Evolutionary conservation across 495 filamentous ascomycete species (phyloP).

Genomic region (Tirmania nivea): DNA sequence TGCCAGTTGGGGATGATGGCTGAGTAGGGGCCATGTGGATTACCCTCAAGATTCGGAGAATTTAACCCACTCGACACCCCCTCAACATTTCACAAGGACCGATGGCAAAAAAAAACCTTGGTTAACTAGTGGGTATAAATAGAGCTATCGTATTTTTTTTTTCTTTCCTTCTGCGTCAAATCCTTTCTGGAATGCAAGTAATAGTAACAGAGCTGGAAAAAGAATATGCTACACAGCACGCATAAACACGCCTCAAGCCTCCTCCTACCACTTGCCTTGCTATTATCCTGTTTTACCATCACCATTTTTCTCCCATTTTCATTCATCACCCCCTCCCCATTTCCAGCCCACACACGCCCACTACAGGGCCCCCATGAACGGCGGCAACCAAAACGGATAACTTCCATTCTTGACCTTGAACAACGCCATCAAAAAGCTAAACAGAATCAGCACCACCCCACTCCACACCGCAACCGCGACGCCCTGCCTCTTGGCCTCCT

Average conservation of each 20-base stretch:
- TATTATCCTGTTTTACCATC: not conserved
- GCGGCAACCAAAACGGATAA: conserved; percentile 85
- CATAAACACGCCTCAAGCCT: not conserved
- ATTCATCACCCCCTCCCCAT: not conserved
- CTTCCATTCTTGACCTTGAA: conserved; percentile 89
- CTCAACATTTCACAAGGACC: too few species aligned
- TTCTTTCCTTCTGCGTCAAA: too few species aligned
- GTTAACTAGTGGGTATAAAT: too few species aligned
- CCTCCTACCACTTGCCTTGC: not conserved
- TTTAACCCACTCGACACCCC: too few species aligned
- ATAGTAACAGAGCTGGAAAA: too few species aligned
- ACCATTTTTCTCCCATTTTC: not conserved
- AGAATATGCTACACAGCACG: not conserved
- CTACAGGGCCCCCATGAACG: conserved; percentile 36
- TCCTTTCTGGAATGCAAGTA: too few species aligned
- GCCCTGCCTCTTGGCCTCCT: conserved; percentile 55
- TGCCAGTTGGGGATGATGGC: too few species aligned
- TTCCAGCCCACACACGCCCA: not conserved
- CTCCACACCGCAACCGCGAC: conserved; percentile 68
- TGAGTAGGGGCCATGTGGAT: too few species aligned
- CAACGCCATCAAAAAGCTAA: conserved; percentile 82
- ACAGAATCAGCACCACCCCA: conserved; percentile 53
- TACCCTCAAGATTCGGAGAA: too few species aligned
- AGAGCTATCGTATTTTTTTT: too few species aligned
- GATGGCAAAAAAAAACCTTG: too few species aligned